These are phyloP conservation scores for Phenoliferia sp. DNA, from an alignment of 1,284 basidiomycete genomes.

Conservation along the genomic window DNA sequence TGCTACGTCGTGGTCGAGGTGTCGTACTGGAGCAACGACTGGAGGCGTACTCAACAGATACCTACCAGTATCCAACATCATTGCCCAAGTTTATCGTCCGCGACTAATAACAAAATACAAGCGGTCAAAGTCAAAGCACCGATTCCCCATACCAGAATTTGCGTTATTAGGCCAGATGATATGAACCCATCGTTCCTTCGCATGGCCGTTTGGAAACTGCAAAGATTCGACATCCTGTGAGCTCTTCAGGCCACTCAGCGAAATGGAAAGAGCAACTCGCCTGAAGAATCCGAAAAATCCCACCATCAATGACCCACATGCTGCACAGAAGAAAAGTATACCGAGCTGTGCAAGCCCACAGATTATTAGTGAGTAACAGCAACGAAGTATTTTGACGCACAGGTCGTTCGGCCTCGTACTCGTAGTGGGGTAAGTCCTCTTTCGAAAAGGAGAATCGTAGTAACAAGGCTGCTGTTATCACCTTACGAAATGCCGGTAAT, in stretches of 20 bases:
- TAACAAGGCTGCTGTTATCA: constrained; percentile 20
- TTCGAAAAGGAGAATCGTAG: constrained; percentile 15
- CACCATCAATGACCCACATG: not conserved
- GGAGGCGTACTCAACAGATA: too few species aligned
- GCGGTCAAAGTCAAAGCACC: constrained; percentile 11
- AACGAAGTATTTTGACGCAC: too few species aligned
- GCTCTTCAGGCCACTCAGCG: not conserved
- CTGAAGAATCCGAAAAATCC: constrained; percentile 7
- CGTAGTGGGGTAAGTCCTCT: constrained; percentile 9
- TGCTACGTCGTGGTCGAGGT: too few species aligned
- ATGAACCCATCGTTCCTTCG: constrained; percentile 21
- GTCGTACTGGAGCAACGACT: too few species aligned
- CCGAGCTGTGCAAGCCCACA: too few species aligned
- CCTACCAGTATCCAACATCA: too few species aligned
- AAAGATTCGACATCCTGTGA: not conserved
- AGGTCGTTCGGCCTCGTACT: constrained; percentile 15
- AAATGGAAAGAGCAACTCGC: not conserved
- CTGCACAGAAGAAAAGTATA: constrained; percentile 26
- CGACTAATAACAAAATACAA: constrained; percentile 21
- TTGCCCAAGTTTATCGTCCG: not conserved
- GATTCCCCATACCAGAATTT: constrained; percentile 9
- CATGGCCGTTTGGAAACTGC: constrained; percentile 4
- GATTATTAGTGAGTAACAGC: too few species aligned
- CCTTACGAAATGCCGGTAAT: too few species aligned
- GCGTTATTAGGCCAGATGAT: constrained; percentile 5